phyloP scores from a whole-genome alignment of 2,329 filamentous ascomycete species.

The Ophiostoma australiae region DNA sequence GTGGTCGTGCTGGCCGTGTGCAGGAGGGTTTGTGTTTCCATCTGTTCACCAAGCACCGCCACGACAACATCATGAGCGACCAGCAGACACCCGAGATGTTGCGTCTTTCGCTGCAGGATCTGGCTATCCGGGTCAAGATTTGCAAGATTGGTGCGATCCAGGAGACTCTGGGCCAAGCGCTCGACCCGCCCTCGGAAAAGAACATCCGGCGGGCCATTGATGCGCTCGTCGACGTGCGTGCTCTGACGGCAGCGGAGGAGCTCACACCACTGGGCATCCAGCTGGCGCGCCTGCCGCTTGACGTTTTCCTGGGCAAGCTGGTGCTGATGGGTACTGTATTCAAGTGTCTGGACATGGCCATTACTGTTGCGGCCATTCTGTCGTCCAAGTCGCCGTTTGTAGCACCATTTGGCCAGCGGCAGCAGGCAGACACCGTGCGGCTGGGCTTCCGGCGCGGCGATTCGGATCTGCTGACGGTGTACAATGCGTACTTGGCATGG shows the following conservation, averaged over 20 bases:
- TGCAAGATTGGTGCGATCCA: slow-evolving; percentile 94
- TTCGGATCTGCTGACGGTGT: slow-evolving; percentile 86
- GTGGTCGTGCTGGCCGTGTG: slow-evolving; percentile 90
- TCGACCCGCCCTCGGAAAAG: slow-evolving; percentile 84
- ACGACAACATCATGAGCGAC: slow-evolving; percentile 79
- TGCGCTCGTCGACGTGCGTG: slow-evolving; percentile 86
- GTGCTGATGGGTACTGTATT: slow-evolving; percentile 83
- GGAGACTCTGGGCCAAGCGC: slow-evolving; percentile 76
- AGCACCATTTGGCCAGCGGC: slow-evolving; percentile 75
- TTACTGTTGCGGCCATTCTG: slow-evolving; percentile 87
- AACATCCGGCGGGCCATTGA: slow-evolving; percentile 93
- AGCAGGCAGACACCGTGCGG: slow-evolving; percentile 74
- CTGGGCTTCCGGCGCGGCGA: slow-evolving; percentile 77
- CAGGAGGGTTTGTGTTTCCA: slow-evolving; percentile 95
- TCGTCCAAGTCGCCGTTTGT: slow-evolving; percentile 94
- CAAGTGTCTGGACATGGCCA: slow-evolving; percentile 82
- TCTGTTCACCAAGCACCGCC: slow-evolving; percentile 83
- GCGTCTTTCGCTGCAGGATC: slow-evolving; percentile 84
- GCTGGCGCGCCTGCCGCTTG: slow-evolving; percentile 80
- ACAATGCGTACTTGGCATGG: slow-evolving; percentile 91
- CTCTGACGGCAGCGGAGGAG: slow-evolving; percentile 74
- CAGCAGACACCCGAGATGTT: slow-evolving; percentile 97
- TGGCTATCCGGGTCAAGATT: slow-evolving; percentile 94
- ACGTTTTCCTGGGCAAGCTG: slow-evolving; percentile 92
- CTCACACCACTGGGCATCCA: slow-evolving; percentile 82